Evolutionary conservation across 2,329 filamentous ascomycete genomes (phyloP).

Genomic region (Colletotrichum godetiae): DNA sequence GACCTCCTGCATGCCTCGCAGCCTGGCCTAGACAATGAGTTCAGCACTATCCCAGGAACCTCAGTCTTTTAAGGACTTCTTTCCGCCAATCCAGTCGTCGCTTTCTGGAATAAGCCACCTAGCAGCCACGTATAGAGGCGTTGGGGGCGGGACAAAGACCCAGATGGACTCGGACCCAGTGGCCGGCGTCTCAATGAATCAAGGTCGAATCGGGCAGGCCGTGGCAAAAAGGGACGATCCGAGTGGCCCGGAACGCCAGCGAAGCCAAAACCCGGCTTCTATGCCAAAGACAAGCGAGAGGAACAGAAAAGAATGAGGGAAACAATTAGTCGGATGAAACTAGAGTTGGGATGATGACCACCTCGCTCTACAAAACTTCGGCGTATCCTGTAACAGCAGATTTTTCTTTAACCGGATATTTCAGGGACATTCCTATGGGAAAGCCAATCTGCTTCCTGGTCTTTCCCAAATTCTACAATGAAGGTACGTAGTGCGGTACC

Average conservation of each 20-base stretch:
- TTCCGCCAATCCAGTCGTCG: neutral
- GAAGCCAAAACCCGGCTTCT: constrained; percentile 5
- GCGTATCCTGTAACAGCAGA: neutral
- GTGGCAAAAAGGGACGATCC: constrained; percentile 37
- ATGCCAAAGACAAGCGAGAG: neutral
- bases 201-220: constrained; percentile 37
- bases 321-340: neutral
- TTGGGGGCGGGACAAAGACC: constrained; percentile 10
- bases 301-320: neutral
- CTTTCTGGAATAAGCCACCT: neutral
- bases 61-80: neutral
- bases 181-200: constrained; percentile 27
- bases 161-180: constrained; percentile 16
- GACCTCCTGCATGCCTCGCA: neutral
- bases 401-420: neutral
- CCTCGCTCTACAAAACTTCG: neutral
- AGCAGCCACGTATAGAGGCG: neutral
- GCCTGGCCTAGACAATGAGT: constrained; percentile 3
- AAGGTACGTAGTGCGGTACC: constrained; percentile 10
- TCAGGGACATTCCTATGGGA: constrained; percentile 23
- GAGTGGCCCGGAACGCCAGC: constrained; percentile 35
- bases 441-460: constrained; percentile 8
- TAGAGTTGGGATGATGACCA: constrained; percentile 9
- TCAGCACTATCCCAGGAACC: neutral
- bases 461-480: neutral